Evolutionary conservation across 805 yeast genomes (phyloP), one percentile per base, ranked within the genome.

Genomic region (Hanseniaspora lachancei): DNA sequence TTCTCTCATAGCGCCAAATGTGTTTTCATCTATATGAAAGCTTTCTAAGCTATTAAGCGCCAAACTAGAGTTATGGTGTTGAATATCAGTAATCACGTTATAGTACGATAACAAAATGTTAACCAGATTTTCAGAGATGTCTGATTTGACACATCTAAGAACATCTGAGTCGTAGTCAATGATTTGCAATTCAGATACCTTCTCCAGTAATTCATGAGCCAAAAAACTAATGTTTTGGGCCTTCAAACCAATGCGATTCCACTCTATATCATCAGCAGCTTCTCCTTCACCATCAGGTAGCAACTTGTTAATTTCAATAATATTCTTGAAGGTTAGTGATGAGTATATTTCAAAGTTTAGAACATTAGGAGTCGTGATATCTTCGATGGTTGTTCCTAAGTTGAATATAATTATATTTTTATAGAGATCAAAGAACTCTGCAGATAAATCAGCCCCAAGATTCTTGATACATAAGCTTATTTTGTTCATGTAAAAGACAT

Each of bases 401-500:
- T 61, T 61, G 5, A 59, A 60, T 3, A 53, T 48, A 43, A 63
- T 53, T 9, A 42, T 10, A 38, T 52, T 52, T 18, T 38, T 42
- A 16, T 63, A 60, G 20, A 60, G 53, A 16, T 58, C 49, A 9
- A 66, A 32, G 16, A 64, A 50, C 7, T 62, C 60, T 2, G 55
- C 47, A 21, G 60, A 59, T 44, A 67, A 56, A 29, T 67, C 68
- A 18, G 67, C 46, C 2, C 61, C 57, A 50, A 64, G 62, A 8
- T 58, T 62, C 39, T 62, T 67, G 2, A 69, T 67, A 13, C 67
- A 50, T 8, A 65, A 35, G 2, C 60, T 59, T 29, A 68, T 40
- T 57, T 67, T 68, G 49, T 66, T 65, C 36, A 67, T 18, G 58
- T 63, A 68, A 29, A 58, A 7, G 12, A 44, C 29, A 35, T 24